phyloP scores from a whole-genome alignment of 257 asterid species.

The Solanum pinnatisectum region DNA sequence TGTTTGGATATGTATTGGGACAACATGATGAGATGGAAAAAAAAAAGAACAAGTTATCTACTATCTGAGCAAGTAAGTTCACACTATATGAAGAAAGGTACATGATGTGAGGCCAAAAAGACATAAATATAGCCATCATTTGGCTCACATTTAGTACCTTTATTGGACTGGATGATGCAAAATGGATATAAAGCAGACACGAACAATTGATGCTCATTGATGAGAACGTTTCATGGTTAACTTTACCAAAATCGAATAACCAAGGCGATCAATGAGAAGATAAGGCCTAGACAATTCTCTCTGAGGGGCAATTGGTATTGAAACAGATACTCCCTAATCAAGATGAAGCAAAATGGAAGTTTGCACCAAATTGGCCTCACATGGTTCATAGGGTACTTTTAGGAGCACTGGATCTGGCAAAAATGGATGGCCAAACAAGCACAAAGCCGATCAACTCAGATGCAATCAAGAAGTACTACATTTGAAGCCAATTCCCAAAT shows the following conservation, averaged over 20 bases:
- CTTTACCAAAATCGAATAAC: background rate
- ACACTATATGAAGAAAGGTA: background rate
- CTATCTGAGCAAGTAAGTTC: background rate
- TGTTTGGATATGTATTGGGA: background rate
- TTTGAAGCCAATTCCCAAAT: background rate
- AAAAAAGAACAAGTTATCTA: background rate
- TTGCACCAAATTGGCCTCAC: background rate
- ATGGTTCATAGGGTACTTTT: background rate
- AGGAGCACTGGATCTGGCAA: background rate
- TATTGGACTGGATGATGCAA: background rate
- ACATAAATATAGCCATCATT: background rate
- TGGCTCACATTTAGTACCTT: background rate
- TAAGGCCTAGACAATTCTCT: background rate
- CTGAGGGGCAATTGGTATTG: background rate
- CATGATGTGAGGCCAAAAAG: background rate
- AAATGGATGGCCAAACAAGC: background rate
- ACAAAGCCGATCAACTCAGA: background rate
- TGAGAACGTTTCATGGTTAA: background rate
- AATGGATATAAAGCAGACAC: background rate
- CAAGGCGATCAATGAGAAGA: background rate
- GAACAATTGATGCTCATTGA: background rate
- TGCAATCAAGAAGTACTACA: background rate
- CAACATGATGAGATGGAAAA: background rate
- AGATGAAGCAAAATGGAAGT: background rate
- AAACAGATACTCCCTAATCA: background rate